Evolutionary conservation across 192 early-diverging fungal genomes (phyloP).

Genomic region (Chytriomyces sp.): DNA sequence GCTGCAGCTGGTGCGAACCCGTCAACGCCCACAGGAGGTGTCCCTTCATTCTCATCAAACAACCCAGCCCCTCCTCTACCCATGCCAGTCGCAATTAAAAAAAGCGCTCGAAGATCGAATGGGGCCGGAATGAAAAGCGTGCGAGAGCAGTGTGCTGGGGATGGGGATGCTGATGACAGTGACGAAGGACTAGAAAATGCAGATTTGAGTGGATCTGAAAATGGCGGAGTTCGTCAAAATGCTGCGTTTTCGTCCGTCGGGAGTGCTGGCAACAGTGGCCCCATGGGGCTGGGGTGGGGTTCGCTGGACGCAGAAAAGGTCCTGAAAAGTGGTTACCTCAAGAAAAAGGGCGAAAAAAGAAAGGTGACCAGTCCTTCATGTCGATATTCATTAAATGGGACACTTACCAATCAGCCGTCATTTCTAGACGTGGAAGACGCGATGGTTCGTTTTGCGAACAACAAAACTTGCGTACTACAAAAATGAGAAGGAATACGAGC

Average conservation of each 20-base stretch:
- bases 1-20: not conserved
- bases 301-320: conserved; percentile 37
- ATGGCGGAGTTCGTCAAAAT: not conserved
- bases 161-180: conserved; percentile 21
- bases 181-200: conserved; percentile 35
- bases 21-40: conserved; percentile 1
- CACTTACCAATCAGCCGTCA: not conserved
- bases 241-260: not conserved
- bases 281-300: conserved; percentile 16
- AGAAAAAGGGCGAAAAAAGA: conserved; percentile 55
- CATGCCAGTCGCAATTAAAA: not conserved
- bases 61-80: not conserved
- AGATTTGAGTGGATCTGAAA: not conserved
- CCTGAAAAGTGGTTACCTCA: conserved; percentile 45
- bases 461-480: conserved; percentile 85
- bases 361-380: conserved; percentile 41
- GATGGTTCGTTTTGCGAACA: conserved; percentile 84
- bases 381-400: conserved; percentile 7
- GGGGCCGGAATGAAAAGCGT: not conserved
- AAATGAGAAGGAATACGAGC: conserved; percentile 83
- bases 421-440: conserved; percentile 78
- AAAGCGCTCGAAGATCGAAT: not conserved
- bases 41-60: not conserved
- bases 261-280: not conserved
- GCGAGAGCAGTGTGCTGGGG: not conserved